Conservation (phyloP, 192 early-diverging fungal genomes). For the Backusella macrospora region DNA sequence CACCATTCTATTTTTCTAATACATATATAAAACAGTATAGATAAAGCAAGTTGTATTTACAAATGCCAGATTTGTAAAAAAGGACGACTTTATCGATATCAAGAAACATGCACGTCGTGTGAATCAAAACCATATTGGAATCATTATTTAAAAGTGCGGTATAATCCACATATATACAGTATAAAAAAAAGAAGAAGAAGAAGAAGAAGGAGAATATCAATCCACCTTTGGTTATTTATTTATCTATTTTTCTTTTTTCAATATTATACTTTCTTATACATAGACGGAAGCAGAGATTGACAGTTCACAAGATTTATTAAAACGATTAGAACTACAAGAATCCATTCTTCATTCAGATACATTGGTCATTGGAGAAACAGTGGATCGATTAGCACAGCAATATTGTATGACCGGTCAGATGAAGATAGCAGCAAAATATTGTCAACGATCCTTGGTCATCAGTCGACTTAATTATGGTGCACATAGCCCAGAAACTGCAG, state of each 20-base stretch:
- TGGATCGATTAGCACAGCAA: slow-evolving; percentile 19
- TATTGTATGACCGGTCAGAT: background rate
- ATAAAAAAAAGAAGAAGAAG: background rate
- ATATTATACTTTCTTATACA: background rate
- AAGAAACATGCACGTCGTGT: slow-evolving; percentile 6
- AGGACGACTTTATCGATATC: slow-evolving; percentile 12
- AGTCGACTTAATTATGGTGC: slow-evolving; percentile 13
- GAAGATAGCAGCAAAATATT: slow-evolving; percentile 8
- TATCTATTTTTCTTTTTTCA: background rate
- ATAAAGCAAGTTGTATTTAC: slow-evolving; percentile 5
- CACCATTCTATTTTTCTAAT: background rate
- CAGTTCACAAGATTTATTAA: background rate
- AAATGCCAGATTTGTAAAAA: slow-evolving; percentile 21
- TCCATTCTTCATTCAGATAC: slow-evolving; percentile 7
- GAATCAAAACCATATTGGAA: background rate
- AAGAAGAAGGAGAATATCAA: background rate
- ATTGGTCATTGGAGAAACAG: slow-evolving; percentile 9
- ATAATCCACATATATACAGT: background rate
- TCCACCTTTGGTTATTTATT: background rate
- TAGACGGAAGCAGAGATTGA: slow-evolving; percentile 18
- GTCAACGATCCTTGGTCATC: slow-evolving; percentile 18
- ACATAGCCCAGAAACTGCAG: slow-evolving; percentile 20
- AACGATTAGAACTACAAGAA: slow-evolving; percentile 20
- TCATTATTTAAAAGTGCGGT: slow-evolving; percentile 8
- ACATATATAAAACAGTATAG: background rate